Conservation (phyloP, 2,329 filamentous ascomycete genomes). For the Colletotrichum higginsianum region DNA sequence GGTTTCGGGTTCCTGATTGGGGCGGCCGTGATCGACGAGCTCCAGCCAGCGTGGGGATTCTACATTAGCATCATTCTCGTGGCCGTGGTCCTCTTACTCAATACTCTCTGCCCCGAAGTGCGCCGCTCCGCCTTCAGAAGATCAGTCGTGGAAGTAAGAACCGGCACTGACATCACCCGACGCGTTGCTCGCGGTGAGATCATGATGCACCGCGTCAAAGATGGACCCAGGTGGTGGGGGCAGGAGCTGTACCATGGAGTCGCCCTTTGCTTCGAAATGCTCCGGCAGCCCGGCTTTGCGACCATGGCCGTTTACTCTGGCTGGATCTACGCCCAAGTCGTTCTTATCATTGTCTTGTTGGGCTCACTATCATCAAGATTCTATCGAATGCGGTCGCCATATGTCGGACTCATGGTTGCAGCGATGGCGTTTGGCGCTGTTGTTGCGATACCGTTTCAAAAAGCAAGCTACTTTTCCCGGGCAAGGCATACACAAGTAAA, state of each 20-base stretch:
- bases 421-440: slow-evolving; percentile 78
- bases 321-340: slow-evolving; percentile 85
- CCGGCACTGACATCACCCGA: slow-evolving; percentile 65
- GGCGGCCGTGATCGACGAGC: slow-evolving; percentile 75
- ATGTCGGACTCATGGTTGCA: slow-evolving; percentile 77
- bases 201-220: slow-evolving; percentile 81
- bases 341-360: slow-evolving; percentile 79
- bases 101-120: slow-evolving; percentile 80
- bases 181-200: slow-evolving; percentile 80
- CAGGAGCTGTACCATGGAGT: slow-evolving; percentile 82
- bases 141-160: slow-evolving; percentile 76
- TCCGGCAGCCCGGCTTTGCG: slow-evolving; percentile 81
- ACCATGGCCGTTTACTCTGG: slow-evolving; percentile 80
- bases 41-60: slow-evolving; percentile 81
- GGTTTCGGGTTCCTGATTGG: slow-evolving; percentile 81
- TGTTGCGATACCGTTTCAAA: slow-evolving; percentile 80
- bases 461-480: slow-evolving; percentile 78
- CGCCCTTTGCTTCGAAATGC: slow-evolving; percentile 77
- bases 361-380: slow-evolving; percentile 79
- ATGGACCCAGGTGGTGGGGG: slow-evolving; percentile 82
- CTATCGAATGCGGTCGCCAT: slow-evolving; percentile 75
- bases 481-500: slow-evolving; percentile 71
- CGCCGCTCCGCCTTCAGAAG: slow-evolving; percentile 78
- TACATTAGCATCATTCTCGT: slow-evolving; percentile 80
- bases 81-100: slow-evolving; percentile 75